Evolutionary conservation across 2,329 filamentous ascomycete species (phyloP).

Genomic region (Coniochaeta sp.): DNA sequence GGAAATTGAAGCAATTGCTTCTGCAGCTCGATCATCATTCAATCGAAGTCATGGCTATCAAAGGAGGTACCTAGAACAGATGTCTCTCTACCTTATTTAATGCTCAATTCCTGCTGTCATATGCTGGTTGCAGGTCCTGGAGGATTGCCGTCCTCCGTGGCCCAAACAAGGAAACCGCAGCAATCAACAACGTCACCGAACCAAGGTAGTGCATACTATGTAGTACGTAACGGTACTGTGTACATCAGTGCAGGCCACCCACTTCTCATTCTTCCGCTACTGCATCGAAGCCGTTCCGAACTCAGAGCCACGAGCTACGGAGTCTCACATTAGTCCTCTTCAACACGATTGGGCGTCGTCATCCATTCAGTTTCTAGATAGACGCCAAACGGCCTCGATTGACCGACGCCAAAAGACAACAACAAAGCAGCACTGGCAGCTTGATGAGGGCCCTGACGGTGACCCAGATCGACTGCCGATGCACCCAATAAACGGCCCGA

Average conservation of each 20-base stretch:
- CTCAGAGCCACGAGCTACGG: background rate
- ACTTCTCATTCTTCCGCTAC: background rate
- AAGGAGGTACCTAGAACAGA: no score
- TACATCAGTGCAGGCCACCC: background rate
- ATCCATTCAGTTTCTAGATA: background rate
- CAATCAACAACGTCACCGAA: constrained; percentile 1
- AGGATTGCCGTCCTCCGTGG: background rate
- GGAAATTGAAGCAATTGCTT: no score
- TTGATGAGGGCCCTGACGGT: no score
- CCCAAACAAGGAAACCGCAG: background rate
- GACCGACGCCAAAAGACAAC: background rate
- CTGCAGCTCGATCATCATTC: no score
- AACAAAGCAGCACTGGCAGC: no score
- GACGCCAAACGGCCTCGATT: background rate
- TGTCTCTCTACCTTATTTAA: no score
- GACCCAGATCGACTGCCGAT: background rate
- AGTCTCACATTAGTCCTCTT: background rate
- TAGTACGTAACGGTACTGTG: no score
- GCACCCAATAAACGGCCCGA: background rate
- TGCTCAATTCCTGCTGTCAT: background rate
- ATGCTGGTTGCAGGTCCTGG: background rate
- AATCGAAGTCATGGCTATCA: no score
- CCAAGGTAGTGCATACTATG: no score
- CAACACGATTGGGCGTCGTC: background rate
- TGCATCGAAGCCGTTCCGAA: background rate